phyloP scores from a whole-genome alignment of 768 basidiomycete species.

The Lactarius sp. region DNA sequence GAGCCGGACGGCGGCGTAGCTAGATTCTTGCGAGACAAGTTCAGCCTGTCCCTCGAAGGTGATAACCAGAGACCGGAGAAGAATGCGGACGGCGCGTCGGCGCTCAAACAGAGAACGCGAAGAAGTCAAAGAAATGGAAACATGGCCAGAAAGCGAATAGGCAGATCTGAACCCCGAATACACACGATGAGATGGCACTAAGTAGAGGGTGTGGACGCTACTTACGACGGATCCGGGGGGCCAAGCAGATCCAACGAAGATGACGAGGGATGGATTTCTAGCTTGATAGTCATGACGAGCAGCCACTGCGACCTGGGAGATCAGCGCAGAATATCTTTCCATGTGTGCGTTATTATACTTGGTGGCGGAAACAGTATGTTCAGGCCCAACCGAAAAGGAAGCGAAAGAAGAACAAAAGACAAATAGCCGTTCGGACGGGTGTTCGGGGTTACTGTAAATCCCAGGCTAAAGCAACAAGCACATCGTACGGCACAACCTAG shows the following conservation, averaged over 20 bases:
- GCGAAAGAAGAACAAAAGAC: slow-evolving; percentile 14
- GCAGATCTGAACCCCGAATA: slow-evolving; percentile 50
- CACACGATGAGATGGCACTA: not conserved
- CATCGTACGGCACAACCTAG: not conserved
- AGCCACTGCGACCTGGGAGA: not conserved
- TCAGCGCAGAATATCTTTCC: not conserved
- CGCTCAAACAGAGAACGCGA: slow-evolving; percentile 53
- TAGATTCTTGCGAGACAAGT: slow-evolving; percentile 53
- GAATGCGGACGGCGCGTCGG: slow-evolving; percentile 44
- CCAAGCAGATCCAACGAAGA: slow-evolving; percentile 66
- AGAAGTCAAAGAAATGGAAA: slow-evolving; percentile 59
- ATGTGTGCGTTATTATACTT: slow-evolving; percentile 9
- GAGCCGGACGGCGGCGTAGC: slow-evolving; percentile 67
- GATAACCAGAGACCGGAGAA: slow-evolving; percentile 66
- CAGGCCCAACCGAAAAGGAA: not conserved
- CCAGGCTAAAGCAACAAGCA: not conserved
- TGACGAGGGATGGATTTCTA: slow-evolving; percentile 58
- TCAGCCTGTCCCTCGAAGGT: slow-evolving; percentile 88
- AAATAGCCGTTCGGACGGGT: not conserved
- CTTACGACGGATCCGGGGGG: slow-evolving; percentile 59
- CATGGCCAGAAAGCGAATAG: slow-evolving; percentile 83
- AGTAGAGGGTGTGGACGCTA: slow-evolving; percentile 10
- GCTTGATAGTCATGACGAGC: slow-evolving; percentile 55
- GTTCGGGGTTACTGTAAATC: not conserved
- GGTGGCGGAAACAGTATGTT: not conserved